Evolutionary conservation across 1,284 basidiomycete species (phyloP), one percentile per base, ranked within the genome.

Genomic region (Baeospora myosura): DNA sequence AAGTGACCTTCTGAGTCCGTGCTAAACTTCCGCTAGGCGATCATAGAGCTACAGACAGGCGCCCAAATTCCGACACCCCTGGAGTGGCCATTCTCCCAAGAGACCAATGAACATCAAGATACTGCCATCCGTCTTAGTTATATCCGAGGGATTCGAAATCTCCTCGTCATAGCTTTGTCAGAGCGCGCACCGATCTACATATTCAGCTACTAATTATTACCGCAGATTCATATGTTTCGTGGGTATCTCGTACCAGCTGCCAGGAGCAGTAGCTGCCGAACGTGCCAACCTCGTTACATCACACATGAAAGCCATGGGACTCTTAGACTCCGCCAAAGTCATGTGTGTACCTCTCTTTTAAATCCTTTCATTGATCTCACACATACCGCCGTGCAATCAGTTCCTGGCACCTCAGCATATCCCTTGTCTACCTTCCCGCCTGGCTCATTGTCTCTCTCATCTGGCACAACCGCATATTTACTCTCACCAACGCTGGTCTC

Each of bases 231-330:
- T 86, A 20, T 72, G 71, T 46, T 86, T 71, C 56, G 60, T 85
- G 18, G 81, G 81, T 7, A 78, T 87, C 30, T 66, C 76, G 0
- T 87, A 87, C 54, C 83, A 87, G 43, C 71, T 86, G 2, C 78
- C 83, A 4, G 84, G 82, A 3, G 69, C 77, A 7, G 73, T 82
- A 43, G 66, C 77, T 14, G 68, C 65, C 1, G 84, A 87, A 52
- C 66, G 82, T 31, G 77, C 81, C 0, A 69, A 63, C 40, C 56
- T 71, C 5, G 55, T 86, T 28, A 82, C 83, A 0, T 64, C 74
- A 5, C 80, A 85, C 51, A 72, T 87, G 63, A 80, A 80, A 53
- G 80, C 73, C 3, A 86, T 86, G 83, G 85, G 84, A 4, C 68
- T 86, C 23, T 58, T 72, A 2, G 79, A 84, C 49, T 74, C 74